Evolutionary conservation across 202 grass and related monocot species (phyloP).

Genomic region (Digitaria exilis): DNA sequence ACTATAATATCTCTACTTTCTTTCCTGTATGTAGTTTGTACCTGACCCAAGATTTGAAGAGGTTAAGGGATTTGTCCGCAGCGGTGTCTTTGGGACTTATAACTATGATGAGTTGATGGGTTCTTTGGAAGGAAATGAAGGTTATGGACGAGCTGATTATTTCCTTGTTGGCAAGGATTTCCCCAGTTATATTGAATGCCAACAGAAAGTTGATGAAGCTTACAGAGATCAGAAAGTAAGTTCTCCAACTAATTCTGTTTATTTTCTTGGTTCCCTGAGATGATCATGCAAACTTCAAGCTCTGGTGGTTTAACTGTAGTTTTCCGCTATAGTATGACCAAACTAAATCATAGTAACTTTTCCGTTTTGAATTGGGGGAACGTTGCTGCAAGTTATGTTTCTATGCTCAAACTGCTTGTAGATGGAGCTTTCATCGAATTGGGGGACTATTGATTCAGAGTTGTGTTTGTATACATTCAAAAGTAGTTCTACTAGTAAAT

Average conservation of each 20-base stretch:
- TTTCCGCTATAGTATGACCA: background rate
- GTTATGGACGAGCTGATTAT: constrained; percentile 96
- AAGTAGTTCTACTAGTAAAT: background rate
- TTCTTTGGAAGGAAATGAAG: constrained; percentile 97
- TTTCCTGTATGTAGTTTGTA: constrained; percentile 70
- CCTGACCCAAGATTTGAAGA: constrained; percentile 94
- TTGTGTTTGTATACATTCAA: background rate
- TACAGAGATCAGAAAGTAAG: constrained; percentile 85
- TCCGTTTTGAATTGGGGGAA: constrained; percentile 9
- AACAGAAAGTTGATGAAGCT: constrained; percentile 88
- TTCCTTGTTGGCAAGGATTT: constrained; percentile 99
- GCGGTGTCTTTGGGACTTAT: constrained; percentile 71
- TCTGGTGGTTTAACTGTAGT: background rate
- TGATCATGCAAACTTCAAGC: background rate
- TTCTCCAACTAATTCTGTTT: background rate
- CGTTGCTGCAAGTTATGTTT: background rate
- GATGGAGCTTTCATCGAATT: constrained; percentile 27
- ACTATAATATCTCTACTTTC: background rate
- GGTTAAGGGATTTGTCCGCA: constrained; percentile 87
- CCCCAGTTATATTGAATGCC: constrained; percentile 96
- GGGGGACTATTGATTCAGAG: background rate
- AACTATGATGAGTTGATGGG: constrained; percentile 94
- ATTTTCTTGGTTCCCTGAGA: constrained; percentile 12
- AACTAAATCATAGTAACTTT: background rate
- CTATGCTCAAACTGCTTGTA: background rate